Percentiles rank a stretch among this genome's conserved stretches.
Evolutionary conservation across 1,139 yeast species (phyloP).

Genomic region (Blastobotrys niveus): DNA sequence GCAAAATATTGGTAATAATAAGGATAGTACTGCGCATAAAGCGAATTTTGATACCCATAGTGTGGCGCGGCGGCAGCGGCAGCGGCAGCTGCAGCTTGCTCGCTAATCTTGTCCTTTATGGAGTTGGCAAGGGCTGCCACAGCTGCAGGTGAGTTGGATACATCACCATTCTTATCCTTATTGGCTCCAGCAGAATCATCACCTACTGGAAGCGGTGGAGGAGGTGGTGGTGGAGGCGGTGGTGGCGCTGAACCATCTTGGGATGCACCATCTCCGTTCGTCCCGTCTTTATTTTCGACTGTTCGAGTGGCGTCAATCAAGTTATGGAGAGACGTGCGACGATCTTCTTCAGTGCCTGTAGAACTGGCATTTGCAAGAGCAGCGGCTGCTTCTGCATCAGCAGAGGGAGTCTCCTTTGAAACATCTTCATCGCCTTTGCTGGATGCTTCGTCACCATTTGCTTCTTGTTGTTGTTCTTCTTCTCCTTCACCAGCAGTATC

Average conservation of each 20-base stretch:
- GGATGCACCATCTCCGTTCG: not conserved
- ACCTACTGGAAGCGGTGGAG: conserved; percentile 3
- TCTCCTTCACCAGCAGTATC: conserved; percentile 2
- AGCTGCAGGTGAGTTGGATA: conserved; percentile 1
- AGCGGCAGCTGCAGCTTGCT: conserved; percentile 13
- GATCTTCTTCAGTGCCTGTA: not conserved
- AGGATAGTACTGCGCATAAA: conserved; percentile 9
- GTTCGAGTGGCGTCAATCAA: conserved; percentile 19
- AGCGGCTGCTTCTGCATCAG: conserved; percentile 6
- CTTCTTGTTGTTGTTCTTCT: not conserved
- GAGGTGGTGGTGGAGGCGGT: conserved; percentile 9
- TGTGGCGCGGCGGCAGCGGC: conserved; percentile 10
- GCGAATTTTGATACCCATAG: conserved; percentile 3
- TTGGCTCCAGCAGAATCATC: not conserved
- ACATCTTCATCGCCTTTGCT: not conserved
- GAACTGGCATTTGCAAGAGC: conserved; percentile 4
- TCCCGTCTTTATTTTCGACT: conserved; percentile 11
- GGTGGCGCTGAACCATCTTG: conserved; percentile 5
- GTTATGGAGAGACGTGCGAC: conserved; percentile 21
- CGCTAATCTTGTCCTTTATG: conserved; percentile 1
- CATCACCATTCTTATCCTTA: conserved; percentile 2
- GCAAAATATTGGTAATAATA: conserved; percentile 10
- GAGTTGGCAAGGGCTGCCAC: conserved; percentile 6
- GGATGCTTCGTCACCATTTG: not conserved
- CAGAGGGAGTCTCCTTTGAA: not conserved